Conservation (phyloP, 176 grass and related monocot genomes). For the Rhynchospora breviuscula region DNA sequence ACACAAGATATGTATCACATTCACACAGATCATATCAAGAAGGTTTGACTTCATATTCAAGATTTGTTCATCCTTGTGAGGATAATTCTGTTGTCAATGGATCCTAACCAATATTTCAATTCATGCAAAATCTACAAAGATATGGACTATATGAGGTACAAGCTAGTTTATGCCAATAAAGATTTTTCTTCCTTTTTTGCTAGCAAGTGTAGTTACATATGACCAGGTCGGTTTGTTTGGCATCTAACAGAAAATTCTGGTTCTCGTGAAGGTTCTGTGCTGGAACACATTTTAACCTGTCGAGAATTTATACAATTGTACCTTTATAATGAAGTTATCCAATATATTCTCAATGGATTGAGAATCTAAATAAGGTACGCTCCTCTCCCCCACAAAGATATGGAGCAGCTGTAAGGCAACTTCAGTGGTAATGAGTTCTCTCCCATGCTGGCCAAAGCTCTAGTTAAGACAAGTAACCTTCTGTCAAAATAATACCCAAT, state of each 20-base stretch:
- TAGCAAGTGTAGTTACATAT: background rate
- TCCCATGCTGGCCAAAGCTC: conserved; percentile 99
- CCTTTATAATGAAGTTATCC: conserved; percentile 90
- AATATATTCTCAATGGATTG: conserved; percentile 59
- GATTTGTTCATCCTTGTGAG: background rate
- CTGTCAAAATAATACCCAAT: conserved; percentile 70
- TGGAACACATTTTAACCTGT: background rate
- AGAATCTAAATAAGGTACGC: conserved; percentile 45
- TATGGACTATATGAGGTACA: too few relatives aligned
- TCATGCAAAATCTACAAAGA: too few relatives aligned
- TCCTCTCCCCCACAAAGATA: conserved; percentile 64
- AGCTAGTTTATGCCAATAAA: background rate
- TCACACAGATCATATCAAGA: background rate
- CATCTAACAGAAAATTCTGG: background rate
- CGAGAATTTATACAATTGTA: conserved; percentile 22
- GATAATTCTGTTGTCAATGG: background rate
- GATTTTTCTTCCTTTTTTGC: background rate
- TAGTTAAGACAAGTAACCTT: conserved; percentile 95
- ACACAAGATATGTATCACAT: background rate
- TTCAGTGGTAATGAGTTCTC: conserved; percentile 98
- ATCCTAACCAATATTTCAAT: too few relatives aligned
- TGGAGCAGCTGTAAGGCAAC: conserved; percentile 74
- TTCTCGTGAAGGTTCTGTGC: background rate
- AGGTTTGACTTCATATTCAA: background rate
- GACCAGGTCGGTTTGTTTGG: background rate